Base-by-base conservation (phyloP, 2,329 filamentous ascomycete species). In the Stenocarpella maydis region DNA sequence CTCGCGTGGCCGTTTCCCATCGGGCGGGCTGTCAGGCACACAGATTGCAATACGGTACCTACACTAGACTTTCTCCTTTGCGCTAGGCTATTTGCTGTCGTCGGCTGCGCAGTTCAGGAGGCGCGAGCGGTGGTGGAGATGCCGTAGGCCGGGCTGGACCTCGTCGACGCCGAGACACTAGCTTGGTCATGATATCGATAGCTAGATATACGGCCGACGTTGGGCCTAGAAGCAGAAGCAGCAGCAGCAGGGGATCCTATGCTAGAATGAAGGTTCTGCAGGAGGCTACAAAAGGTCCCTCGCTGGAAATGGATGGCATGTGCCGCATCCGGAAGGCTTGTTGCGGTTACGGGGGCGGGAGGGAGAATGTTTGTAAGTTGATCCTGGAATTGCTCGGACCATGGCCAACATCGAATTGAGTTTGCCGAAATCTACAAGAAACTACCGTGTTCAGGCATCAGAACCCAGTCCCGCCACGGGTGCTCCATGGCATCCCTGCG, bases 81-180 rank as follows among this genome's bases (percentile, higher is more conserved):
- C 26, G 31, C 9, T 61, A n/a, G 43, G 8, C 28, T 7, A 17
- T 26, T 15, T 21, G 12, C 39, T 63, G 5, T 37, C 34, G 9
- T 10, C n/a, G 17, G 8, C 19, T 61, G 41, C 58, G 45, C 39
- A 31, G 26, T 15, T 24, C 19, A 12, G 41, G 41, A 34, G 28
- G 28, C 3, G 41, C 34, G 43, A 37, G 41, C 58, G 58, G 41
- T 9, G 37, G 52, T 54, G 52, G 24, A 15, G 2, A 37, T 2
- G 31, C 10, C 31, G n/a, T 24, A 39, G 52, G 10, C 52, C 19
- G n/a, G n/a, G 37, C 52, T 49, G 8, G 45, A 7, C 15, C 31
- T 21, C 10, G n/a, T 63, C 28, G 24, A 24, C 19, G 58, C 41
- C 58, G 58, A 63, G 41, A 37, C 28, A 63, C 43, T 47, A 63